Evolutionary conservation across 2,329 filamentous ascomycete genomes (phyloP).

Genomic region (Ophiocordyceps camponoti-saundersi): DNA sequence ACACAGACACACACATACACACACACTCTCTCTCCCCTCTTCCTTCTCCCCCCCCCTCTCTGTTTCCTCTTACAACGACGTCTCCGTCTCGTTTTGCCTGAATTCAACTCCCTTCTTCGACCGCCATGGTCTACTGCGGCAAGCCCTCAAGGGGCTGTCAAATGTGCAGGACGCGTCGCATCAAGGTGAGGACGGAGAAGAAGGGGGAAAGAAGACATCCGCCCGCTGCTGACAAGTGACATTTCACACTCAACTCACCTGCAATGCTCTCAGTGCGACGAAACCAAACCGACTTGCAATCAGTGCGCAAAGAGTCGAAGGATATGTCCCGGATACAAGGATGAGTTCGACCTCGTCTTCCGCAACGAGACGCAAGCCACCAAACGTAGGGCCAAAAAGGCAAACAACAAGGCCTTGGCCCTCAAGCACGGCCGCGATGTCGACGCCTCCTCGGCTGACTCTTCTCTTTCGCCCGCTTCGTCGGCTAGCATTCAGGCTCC

Average conservation of each 20-base stretch:
- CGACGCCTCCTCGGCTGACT: slow-evolving; percentile 3
- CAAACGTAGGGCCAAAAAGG: slow-evolving; percentile 41
- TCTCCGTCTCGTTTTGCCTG: too few species aligned
- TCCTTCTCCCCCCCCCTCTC: too few species aligned
- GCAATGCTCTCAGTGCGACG: slow-evolving; percentile 40
- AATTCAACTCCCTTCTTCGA: too few species aligned
- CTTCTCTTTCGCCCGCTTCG: slow-evolving; percentile 4
- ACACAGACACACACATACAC: too few species aligned
- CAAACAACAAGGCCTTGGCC: slow-evolving; percentile 28
- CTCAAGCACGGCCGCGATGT: slow-evolving; percentile 15
- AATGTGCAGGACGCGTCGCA: slow-evolving; percentile 56
- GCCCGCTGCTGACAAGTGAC: too few species aligned
- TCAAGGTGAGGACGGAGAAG: slow-evolving; percentile 38
- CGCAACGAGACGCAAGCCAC: slow-evolving; percentile 56
- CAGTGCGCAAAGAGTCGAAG: slow-evolving; percentile 48
- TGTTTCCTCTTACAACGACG: too few species aligned
- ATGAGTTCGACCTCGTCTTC: slow-evolving; percentile 57
- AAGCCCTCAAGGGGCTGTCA: slow-evolving; percentile 54
- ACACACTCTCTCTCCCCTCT: too few species aligned
- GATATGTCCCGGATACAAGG: slow-evolving; percentile 49
- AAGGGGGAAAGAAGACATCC: not conserved
- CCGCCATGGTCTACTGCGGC: slow-evolving; percentile 46
- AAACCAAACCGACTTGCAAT: slow-evolving; percentile 47
- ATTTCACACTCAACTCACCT: too few species aligned
- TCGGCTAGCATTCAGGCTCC: slow-evolving; percentile 7